phyloP scores from a whole-genome alignment of 108 stramenopile species.

The Nitzschia inconspicua region DNA sequence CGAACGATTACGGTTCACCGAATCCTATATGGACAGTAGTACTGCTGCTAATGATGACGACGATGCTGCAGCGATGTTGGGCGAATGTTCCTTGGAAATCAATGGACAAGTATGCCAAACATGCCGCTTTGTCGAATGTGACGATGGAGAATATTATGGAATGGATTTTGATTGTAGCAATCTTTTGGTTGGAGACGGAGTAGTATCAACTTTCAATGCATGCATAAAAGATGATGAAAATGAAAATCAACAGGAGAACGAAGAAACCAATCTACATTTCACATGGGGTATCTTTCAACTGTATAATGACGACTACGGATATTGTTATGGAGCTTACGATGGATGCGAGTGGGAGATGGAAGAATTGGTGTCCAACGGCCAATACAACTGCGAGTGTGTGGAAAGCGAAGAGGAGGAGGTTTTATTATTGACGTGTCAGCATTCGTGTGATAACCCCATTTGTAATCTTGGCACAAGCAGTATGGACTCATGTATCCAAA shows the following conservation, averaged over 20 bases:
- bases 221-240: not conserved
- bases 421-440: not conserved
- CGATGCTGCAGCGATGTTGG: not conserved
- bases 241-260: not conserved
- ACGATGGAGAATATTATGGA: not conserved
- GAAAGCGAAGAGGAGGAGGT: not conserved
- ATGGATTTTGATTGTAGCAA: not conserved
- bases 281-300: slow-evolving; percentile 1
- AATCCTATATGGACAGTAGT: not conserved
- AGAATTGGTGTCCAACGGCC: not conserved
- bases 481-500: no score
- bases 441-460: slow-evolving; percentile 1
- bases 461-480: no score
- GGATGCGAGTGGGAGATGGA: not conserved
- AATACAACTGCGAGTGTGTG: not conserved
- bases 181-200: not conserved
- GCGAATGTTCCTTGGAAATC: slow-evolving; percentile 1
- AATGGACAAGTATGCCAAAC: not conserved
- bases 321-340: not conserved
- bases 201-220: not conserved
- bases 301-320: slow-evolving; percentile 7
- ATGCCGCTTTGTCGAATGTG: slow-evolving; percentile 2
- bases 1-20: not conserved
- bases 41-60: slow-evolving; percentile 1
- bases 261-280: not conserved